Base-by-base conservation (phyloP, 306 rosid species). In the Lupinus albus region DNA sequence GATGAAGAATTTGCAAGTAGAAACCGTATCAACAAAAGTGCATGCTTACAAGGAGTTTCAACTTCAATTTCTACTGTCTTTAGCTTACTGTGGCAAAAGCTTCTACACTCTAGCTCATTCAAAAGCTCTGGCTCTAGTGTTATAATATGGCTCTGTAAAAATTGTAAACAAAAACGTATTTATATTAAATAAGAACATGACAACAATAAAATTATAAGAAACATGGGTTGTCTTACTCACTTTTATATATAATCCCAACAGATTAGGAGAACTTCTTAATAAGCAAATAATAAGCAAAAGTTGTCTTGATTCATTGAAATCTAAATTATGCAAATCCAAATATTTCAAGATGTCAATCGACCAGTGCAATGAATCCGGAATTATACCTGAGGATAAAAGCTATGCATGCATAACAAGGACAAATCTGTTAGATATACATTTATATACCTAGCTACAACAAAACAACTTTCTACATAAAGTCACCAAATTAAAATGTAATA, bases 241-340 rank as follows among this genome's bases (percentile, higher is more conserved):
- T 42, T 11, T 14, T 60, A 77, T 52, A 28, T 3, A 3, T 41
- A 71, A 35, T 17, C 41, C 8, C 44, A 12, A 35, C 44, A 77
- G 28, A 63, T 47, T 56, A 17, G 81, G 41, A 64, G 48, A 53
- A 58, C 51, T 77, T 57, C 35, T 41, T 25, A 71, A 56, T 7
- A 77, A 15, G 17, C 50, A 56, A 48, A 17, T 3, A 48, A 28
- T 15, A 11, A 36, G 52, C 11, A 9, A 13, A 39, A 71, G 46
- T 25, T 64, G 42, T 8, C 0, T 18, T 17, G 2, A 3, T 1
- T 38, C 11, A 39, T 2, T 5, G 15, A 71, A 71, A 77, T 52
- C 0, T 51, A 77, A 33, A 12, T 0, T 15, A 8, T 0, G 1
- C 8, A 71, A 30, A 30, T 48, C 0, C 13, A 71, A n/a, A 71